A percentile compares a stretch with the other conserved stretches of the same genome.
These are phyloP conservation scores for Paraglomus brasilianum DNA, from an alignment of 192 early-diverging fungal species.

Conservation along the genomic window DNA sequence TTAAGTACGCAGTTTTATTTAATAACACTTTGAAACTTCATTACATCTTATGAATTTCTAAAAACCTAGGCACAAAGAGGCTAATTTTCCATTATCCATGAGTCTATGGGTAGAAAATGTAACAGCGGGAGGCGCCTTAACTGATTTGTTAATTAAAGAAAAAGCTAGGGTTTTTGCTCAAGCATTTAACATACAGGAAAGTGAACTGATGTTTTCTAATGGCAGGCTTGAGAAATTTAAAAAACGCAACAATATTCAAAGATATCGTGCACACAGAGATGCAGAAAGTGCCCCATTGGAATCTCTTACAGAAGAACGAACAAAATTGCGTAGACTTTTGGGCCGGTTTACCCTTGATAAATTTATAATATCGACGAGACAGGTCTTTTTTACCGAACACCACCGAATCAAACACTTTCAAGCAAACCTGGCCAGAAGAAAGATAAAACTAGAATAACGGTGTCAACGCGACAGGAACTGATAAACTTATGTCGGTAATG, in stretches of 20 bases:
- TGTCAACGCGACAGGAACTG: not conserved
- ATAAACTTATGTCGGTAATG: constrained; percentile 2
- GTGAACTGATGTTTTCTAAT: not conserved
- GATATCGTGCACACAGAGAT: too few species aligned
- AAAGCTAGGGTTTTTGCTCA: not conserved
- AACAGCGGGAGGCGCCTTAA: too few species aligned
- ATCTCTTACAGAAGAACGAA: too few species aligned
- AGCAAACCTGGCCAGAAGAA: not conserved
- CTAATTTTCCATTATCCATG: too few species aligned
- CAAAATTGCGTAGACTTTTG: too few species aligned
- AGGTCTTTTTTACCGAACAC: not conserved
- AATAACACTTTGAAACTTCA: too few species aligned
- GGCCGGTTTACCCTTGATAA: too few species aligned
- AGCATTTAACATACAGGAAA: not conserved
- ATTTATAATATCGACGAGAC: constrained; percentile 2
- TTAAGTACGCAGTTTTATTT: too few species aligned
- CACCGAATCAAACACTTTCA: constrained; percentile 1
- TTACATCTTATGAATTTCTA: too few species aligned
- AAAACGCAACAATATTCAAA: not conserved
- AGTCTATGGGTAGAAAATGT: constrained; percentile 6
- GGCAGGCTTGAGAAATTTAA: not conserved
- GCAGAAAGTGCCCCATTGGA: too few species aligned
- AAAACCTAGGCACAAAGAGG: too few species aligned
- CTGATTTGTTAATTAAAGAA: too few species aligned
- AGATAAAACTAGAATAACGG: constrained; percentile 18